Base-by-base conservation (phyloP, 2,329 filamentous ascomycete species). In the Nemania sp. region DNA sequence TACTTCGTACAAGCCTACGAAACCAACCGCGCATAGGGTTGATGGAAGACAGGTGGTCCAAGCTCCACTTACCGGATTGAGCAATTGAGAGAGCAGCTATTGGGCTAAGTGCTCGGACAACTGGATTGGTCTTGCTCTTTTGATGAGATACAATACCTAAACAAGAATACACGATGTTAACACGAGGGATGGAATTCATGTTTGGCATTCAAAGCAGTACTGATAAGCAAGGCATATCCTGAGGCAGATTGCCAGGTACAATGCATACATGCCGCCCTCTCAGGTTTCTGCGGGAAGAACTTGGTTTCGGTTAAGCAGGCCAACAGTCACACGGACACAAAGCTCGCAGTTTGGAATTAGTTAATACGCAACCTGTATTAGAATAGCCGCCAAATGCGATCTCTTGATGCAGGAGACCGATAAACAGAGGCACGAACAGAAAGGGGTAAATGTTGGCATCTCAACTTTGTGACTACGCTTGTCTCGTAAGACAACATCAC, bases 1-100 rank as follows among this genome's bases (percentile, higher is more conserved):
- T 14, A n/a, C n/a, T n/a, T n/a, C n/a, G n/a, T n/a, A 37, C 36
- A 45, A 24, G 45, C 47, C 5, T 39, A 6, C 12, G 5, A 34
- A 39, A 45, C 24, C 56, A 53, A 56, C 56, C 51, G 28, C 37
- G 15, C 7, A 31, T 36, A 1, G 8, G 20, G 26, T 33, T 24
- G 14, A 37, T 28, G 24, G 24, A 36, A 39, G 15, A 42, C 54
- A 26, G 30, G 5, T 56, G 53, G 56, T 33, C 47, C 40, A 40
- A 51, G 51, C 46, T 57, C 19, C 43, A 48, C 20, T 57, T 57
- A 50, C 55, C 51, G n/a, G 36, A 48, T 51, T 23, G 46, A 47
- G 51, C 50, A 53, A 37, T 11, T 7, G 7, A 19, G 28, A 15
- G n/a, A 30, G 15, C 49, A 41, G 26, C 41, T 40, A 57, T 57